A percentile compares a stretch with the other conserved stretches of the same genome.
These are phyloP conservation scores for Metschnikowia drakensbergensis DNA, from an alignment of 805 yeast genomes.

Conservation along the genomic window DNA sequence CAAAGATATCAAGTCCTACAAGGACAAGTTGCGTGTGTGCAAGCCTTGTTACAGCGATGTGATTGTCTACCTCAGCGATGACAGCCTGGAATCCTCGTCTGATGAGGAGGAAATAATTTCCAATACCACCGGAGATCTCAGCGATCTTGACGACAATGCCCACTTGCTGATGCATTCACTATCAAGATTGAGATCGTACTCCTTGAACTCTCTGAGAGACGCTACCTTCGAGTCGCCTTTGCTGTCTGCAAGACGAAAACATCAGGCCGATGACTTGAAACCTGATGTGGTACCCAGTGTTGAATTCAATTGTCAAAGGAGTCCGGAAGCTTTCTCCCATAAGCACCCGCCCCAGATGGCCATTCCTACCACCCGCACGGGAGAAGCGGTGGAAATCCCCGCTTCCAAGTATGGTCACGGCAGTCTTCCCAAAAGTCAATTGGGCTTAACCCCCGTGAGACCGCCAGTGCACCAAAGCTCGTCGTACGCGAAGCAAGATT, in stretches of 20 bases:
- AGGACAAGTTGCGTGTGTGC: constrained; percentile 75
- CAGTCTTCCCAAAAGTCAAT: neutral
- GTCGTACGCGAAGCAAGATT: constrained; percentile 4
- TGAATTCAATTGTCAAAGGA: constrained; percentile 7
- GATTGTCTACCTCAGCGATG: constrained; percentile 66
- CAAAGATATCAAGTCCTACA: constrained; percentile 35
- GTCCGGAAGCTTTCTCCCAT: constrained; percentile 16
- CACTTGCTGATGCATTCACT: constrained; percentile 17
- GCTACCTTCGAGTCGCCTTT: constrained; percentile 18
- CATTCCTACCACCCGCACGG: constrained; percentile 75
- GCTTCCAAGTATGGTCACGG: constrained; percentile 17
- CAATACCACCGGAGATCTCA: neutral
- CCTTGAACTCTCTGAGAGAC: constrained; percentile 25
- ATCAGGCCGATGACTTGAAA: neutral
- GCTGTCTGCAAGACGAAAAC: constrained; percentile 10
- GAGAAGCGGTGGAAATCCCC: constrained; percentile 75
- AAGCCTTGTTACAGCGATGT: constrained; percentile 71
- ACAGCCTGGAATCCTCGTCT: constrained; percentile 38
- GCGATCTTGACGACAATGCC: neutral
- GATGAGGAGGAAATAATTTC: constrained; percentile 15
- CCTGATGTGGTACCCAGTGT: constrained; percentile 1
- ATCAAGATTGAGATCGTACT: constrained; percentile 28
- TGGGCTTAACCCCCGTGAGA: neutral
- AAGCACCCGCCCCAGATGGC: constrained; percentile 53
- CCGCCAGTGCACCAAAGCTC: constrained; percentile 1